Evolutionary conservation across 805 yeast species (phyloP).

Genomic region (Cyberlindnera veronae): DNA sequence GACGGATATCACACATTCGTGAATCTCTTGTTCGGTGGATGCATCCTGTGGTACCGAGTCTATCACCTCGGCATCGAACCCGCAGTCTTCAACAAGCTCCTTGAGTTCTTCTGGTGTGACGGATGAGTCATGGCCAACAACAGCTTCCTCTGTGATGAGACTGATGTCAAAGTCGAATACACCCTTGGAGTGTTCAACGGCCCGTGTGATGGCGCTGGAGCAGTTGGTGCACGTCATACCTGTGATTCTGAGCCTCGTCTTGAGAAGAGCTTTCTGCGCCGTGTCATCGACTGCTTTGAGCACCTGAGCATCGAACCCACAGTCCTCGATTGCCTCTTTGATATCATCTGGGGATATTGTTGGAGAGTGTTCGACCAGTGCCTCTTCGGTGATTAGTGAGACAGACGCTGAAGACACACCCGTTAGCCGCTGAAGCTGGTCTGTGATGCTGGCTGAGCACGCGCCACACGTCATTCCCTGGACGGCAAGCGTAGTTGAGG

Average conservation of each 20-base stretch:
- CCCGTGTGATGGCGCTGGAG: slow-evolving; percentile 57
- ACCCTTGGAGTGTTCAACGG: slow-evolving; percentile 37
- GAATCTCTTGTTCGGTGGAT: slow-evolving; percentile 1
- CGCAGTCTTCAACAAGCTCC: slow-evolving; percentile 46
- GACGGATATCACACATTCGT: slow-evolving; percentile 18
- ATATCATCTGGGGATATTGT: slow-evolving; percentile 32
- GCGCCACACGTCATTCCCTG: slow-evolving; percentile 92
- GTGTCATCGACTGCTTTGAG: slow-evolving; percentile 18
- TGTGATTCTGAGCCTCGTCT: slow-evolving; percentile 16
- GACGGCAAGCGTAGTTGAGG: slow-evolving; percentile 20
- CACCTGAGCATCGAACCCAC: slow-evolving; percentile 46
- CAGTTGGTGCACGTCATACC: slow-evolving; percentile 97
- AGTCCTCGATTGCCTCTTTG: slow-evolving; percentile 58
- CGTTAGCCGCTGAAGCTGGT: slow-evolving; percentile 43
- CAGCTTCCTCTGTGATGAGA: slow-evolving; percentile 71
- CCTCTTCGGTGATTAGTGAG: slow-evolving; percentile 76
- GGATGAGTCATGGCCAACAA: slow-evolving; percentile 42
- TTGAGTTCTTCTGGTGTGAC: slow-evolving; percentile 30
- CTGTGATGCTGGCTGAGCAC: slow-evolving; percentile 65
- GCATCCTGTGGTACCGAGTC: neutral
- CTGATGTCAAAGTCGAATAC: slow-evolving; percentile 60
- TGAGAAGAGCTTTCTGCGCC: slow-evolving; percentile 6
- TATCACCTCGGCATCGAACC: slow-evolving; percentile 52
- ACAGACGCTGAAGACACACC: slow-evolving; percentile 59
- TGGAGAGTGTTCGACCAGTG: slow-evolving; percentile 45